phyloP scores from a whole-genome alignment of 768 basidiomycete genomes.

The Kondoa malvinella region DNA sequence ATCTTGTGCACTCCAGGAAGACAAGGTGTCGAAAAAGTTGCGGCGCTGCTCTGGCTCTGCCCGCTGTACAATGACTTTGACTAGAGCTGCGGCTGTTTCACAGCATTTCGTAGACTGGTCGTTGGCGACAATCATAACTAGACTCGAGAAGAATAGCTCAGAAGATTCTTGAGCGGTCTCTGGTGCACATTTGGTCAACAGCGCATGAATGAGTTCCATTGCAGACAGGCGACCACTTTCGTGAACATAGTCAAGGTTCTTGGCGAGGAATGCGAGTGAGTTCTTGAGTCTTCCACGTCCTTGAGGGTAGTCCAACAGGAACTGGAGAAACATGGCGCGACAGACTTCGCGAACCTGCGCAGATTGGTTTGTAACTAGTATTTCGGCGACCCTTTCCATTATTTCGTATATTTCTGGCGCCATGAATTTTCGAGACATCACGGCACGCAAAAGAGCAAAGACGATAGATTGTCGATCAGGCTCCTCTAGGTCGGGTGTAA shows the following conservation, averaged over 20 bases:
- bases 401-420: slow-evolving; percentile 93
- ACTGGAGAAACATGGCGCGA: slow-evolving; percentile 72
- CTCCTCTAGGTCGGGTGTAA: slow-evolving; percentile 81
- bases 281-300: slow-evolving; percentile 74
- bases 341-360: slow-evolving; percentile 78
- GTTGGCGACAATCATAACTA: slow-evolving; percentile 85
- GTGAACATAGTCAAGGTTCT: slow-evolving; percentile 74
- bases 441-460: slow-evolving; percentile 74
- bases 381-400: slow-evolving; percentile 79
- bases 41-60: slow-evolving; percentile 46
- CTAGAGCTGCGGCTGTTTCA: slow-evolving; percentile 66
- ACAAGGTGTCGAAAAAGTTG: slow-evolving; percentile 50
- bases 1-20: slow-evolving; percentile 56
- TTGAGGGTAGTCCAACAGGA: slow-evolving; percentile 92
- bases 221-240: slow-evolving; percentile 86
- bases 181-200: slow-evolving; percentile 66
- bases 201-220: slow-evolving; percentile 71
- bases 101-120: slow-evolving; percentile 80
- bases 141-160: slow-evolving; percentile 73
- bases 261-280: slow-evolving; percentile 78
- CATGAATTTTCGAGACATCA: slow-evolving; percentile 76
- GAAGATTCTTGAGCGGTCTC: slow-evolving; percentile 58
- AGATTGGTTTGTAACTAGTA: slow-evolving; percentile 87
- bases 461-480: slow-evolving; percentile 64
- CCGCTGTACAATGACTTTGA: slow-evolving; percentile 56